Base-by-base conservation (phyloP, 1,139 yeast genomes). In the Geotrichum aggregatum region DNA sequence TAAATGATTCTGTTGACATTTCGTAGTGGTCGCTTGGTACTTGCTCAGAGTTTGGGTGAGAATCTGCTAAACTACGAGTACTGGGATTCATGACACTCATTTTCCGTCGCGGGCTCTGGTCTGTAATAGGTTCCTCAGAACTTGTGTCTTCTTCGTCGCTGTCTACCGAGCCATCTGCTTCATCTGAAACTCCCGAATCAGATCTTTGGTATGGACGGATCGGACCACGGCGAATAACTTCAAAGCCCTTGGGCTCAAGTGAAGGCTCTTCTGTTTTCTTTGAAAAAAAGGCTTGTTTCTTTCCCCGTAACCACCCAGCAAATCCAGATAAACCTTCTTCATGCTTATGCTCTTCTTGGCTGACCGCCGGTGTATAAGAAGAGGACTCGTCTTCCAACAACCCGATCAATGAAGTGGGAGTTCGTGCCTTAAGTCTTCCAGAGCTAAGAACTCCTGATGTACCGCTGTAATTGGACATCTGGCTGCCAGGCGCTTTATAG, bases 141-240 rank as follows among this genome's bases (percentile, higher is more conserved):
- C 11, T 5, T 6, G 19, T n/a, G 21, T 22, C 26, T 40, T 40
- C 44, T 4, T 21, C 21, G 8, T 40, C 44, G 30, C 41, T 38
- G 31, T 49, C 49, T 22, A 38, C 41, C 22, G 14, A 36, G 28
- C 44, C 44, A 22, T 36, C 52, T 28, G 14, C 34, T n/a, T 16
- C 30, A 44, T 22, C 38, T 33, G 24, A 26, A 16, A 7, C 34
- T 14, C 7, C 41, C 5, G 50, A 39, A n/a, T 52, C 41, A 19
- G 56, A 41, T 33, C 30, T 47, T 18, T 19, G 45, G 39, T 55
- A 49, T 10, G 57, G 55, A 38, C 52, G 50, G 30, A 63, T 62
- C 1, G 61, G 63, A 33, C 59, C 65, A 10, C 66, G 55, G 21
- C 62, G 56, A 52, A 63, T 49, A n/a, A 63, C 65, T 52, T 63